Conservation (phyloP, 148 eudicot genomes). For the Amaranthus cruentus region DNA sequence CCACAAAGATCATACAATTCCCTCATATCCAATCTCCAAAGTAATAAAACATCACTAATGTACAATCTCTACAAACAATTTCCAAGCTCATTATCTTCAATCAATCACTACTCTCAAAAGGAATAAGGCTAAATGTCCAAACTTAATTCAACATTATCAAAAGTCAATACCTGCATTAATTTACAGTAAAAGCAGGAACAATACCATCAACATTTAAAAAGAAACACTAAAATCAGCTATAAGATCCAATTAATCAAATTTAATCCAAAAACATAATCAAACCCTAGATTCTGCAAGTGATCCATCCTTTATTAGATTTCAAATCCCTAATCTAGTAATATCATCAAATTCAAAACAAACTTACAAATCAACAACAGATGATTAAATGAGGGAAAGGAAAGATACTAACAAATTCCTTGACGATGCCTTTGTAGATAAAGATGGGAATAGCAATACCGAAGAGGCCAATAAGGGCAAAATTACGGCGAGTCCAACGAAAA, state of each 20-base stretch:
- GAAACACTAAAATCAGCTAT: background rate
- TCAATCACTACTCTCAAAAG: background rate
- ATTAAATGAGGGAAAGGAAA: constrained; percentile 9
- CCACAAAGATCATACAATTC: background rate
- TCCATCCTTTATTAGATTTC: constrained; percentile 9
- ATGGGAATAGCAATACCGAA: constrained; percentile 85
- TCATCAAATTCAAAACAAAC: background rate
- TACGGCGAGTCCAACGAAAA: constrained; percentile 96
- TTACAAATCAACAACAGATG: background rate
- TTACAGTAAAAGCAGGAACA: no score
- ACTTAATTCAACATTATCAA: background rate
- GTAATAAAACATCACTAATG: no score
- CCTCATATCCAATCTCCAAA: no score
- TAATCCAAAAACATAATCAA: background rate
- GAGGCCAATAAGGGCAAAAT: constrained; percentile 71
- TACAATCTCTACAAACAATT: background rate
- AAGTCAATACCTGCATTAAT: background rate
- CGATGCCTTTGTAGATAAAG: constrained; percentile 88
- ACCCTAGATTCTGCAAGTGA: background rate
- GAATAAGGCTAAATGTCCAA: background rate
- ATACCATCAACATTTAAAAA: background rate
- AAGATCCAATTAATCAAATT: background rate
- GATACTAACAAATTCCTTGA: constrained; percentile 66
- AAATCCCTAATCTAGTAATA: constrained; percentile 4
- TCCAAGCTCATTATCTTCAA: background rate